A percentile compares a stretch with the other conserved stretches of the same genome.
Conservation (phyloP, 805 yeast genomes). For the Pichia heedii region DNA sequence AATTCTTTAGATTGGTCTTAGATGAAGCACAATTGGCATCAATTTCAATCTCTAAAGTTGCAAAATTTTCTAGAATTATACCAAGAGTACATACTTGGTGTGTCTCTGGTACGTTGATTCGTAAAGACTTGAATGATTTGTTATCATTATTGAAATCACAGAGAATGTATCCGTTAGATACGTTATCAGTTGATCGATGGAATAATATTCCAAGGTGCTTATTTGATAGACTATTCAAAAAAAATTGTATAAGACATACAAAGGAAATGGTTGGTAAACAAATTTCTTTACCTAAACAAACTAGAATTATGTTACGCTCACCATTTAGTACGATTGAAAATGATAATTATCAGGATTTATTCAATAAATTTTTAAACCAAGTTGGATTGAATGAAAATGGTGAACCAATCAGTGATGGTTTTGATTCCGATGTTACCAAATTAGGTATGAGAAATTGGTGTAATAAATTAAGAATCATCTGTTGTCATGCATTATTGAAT, state of each 20-base stretch:
- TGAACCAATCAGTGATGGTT: constrained; percentile 38
- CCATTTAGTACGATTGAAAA: constrained; percentile 81
- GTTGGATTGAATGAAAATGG: constrained; percentile 48
- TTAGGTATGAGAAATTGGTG: constrained; percentile 61
- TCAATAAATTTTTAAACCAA: constrained; percentile 47
- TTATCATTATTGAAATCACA: constrained; percentile 63
- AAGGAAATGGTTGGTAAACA: constrained; percentile 75
- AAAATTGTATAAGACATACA: constrained; percentile 67
- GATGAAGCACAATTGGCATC: constrained; percentile 96
- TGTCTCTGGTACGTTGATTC: constrained; percentile 90
- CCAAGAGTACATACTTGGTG: constrained; percentile 94
- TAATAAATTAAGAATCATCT: constrained; percentile 58
- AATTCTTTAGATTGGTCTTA: constrained; percentile 82
- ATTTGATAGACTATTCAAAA: constrained; percentile 43
- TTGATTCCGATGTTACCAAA: constrained; percentile 39
- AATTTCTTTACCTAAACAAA: constrained; percentile 71
- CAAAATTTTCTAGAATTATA: constrained; percentile 68
- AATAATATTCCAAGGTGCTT: constrained; percentile 25
- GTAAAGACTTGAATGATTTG: constrained; percentile 55
- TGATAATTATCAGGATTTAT: constrained; percentile 63
- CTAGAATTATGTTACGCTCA: constrained; percentile 55
- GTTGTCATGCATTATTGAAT: constrained; percentile 63
- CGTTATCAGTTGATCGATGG: constrained; percentile 22
- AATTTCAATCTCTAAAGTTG: constrained; percentile 61
- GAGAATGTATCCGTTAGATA: constrained; percentile 54